A percentile compares a stretch with the other conserved stretches of the same genome.
Evolutionary conservation across 768 basidiomycete species (phyloP).

Genomic region (Gyrodon lividus): DNA sequence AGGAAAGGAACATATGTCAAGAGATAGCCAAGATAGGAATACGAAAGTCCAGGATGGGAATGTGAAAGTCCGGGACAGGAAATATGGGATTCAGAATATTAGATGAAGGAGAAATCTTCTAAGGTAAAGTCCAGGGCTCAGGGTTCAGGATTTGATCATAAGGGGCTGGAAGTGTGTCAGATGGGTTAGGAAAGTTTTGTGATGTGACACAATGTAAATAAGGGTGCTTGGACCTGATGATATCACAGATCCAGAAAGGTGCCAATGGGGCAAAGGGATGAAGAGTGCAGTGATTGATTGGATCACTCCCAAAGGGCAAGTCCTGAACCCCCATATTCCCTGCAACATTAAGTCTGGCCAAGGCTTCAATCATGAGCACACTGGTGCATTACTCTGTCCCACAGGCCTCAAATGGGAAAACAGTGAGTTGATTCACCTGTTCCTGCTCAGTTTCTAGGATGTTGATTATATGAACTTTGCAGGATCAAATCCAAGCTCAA

Average conservation of each 20-base stretch:
- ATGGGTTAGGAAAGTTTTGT: no score
- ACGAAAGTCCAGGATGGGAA: no score
- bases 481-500: slow-evolving; percentile 7
- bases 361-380: slow-evolving; percentile 25
- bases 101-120: no score
- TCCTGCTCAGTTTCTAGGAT: background rate
- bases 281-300: slow-evolving; percentile 21
- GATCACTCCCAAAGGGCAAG: slow-evolving; percentile 15
- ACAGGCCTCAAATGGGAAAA: slow-evolving; percentile 29
- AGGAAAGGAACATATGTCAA: no score
- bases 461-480: background rate
- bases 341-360: slow-evolving; percentile 11
- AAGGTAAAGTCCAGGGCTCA: no score
- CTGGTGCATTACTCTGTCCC: slow-evolving; percentile 29
- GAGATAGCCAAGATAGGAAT: no score
- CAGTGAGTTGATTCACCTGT: slow-evolving; percentile 3
- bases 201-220: no score
- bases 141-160: no score
- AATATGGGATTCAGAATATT: no score
- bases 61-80: no score
- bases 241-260: slow-evolving; percentile 24
- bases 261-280: slow-evolving; percentile 18
- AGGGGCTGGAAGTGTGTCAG: no score
- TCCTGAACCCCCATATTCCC: slow-evolving; percentile 12
- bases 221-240: no score